Evolutionary conservation across 441 rosid genomes (phyloP), one percentile per base, ranked within the genome.

Genomic region (Capsella rubella): DNA sequence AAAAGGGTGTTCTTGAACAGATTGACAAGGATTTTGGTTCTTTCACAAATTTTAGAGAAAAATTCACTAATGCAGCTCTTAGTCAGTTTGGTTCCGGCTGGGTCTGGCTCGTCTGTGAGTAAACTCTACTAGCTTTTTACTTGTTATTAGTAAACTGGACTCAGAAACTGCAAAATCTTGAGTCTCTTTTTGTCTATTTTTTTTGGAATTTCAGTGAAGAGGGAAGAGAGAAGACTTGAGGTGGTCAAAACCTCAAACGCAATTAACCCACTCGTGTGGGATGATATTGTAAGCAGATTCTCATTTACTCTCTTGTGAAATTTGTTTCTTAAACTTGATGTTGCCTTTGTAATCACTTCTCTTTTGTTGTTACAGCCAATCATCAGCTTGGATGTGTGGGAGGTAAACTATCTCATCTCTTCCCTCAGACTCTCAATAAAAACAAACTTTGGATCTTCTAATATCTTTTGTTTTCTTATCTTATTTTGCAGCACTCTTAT

Each of bases 91-190:
- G 96, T 69, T 91, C 97, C 57, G 93, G 96, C 67, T 94, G 97
- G 95, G 85, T 91, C 75, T 94, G 98, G 98, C 97, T 94, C 29
- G 95, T 87, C 43, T 82, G 98, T 94, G 80, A 83, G 95, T 80
- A 56, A 21, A 53, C 74, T 72, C 74, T 31, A 13, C 61, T 45
- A 18, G 51, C 49, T 61, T 78, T 31, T 10, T 29, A 27, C 65
- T 43, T 56, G 53, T 67, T 54, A 43, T 73, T 8, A 70, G 45
- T 32, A 3, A 13, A 61, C 50, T 18, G 14, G 63, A 66, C 69
- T 54, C 46, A 52, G 70, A 50, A 50, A 71, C 2, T 5, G 16
- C 5, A 15, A 34, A 35, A 58, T 67, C 53, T 60, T 59, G 69
- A 59, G 13, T 25, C 29, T 65, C 0, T 7, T 40, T 42, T 47